These are phyloP conservation scores for Suillus sp. DNA, from an alignment of 768 basidiomycete genomes.

Conservation along the genomic window DNA sequence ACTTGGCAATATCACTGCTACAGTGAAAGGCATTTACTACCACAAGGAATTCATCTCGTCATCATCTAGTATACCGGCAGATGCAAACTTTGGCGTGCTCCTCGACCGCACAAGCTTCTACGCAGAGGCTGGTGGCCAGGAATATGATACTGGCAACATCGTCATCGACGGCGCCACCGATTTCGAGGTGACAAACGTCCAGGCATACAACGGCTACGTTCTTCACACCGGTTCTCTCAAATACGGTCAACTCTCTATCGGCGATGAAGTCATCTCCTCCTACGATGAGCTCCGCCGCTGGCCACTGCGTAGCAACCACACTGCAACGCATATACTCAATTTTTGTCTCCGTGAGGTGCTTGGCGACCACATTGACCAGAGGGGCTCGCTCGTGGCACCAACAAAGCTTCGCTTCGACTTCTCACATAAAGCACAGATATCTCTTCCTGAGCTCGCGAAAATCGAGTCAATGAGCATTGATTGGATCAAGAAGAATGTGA, in stretches of 20 bases:
- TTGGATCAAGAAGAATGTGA: slow-evolving; percentile 90
- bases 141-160: slow-evolving; percentile 94
- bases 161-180: slow-evolving; percentile 89
- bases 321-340: slow-evolving; percentile 98
- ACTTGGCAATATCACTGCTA: slow-evolving; percentile 74
- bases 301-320: slow-evolving; percentile 97
- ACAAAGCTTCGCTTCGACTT: slow-evolving; percentile 98
- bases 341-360: slow-evolving; percentile 89
- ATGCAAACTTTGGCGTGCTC: slow-evolving; percentile 76
- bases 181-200: slow-evolving; percentile 93
- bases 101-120: slow-evolving; percentile 96
- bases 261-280: slow-evolving; percentile 81
- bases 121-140: slow-evolving; percentile 96
- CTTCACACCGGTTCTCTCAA: slow-evolving; percentile 89
- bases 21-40: slow-evolving; percentile 83
- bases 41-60: slow-evolving; percentile 73
- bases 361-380: slow-evolving; percentile 98
- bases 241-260: slow-evolving; percentile 80
- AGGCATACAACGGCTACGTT: slow-evolving; percentile 94
- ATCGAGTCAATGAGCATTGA: slow-evolving; percentile 84
- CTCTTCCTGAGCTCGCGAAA: slow-evolving; percentile 71
- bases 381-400: slow-evolving; percentile 95
- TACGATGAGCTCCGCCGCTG: slow-evolving; percentile 97
- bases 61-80: slow-evolving; percentile 66
- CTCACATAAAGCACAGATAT: slow-evolving; percentile 89